Evolutionary conservation across 73 alveolate species (phyloP), one percentile per base, ranked within the genome.

Genomic region (Paramecium pentaurelia): DNA sequence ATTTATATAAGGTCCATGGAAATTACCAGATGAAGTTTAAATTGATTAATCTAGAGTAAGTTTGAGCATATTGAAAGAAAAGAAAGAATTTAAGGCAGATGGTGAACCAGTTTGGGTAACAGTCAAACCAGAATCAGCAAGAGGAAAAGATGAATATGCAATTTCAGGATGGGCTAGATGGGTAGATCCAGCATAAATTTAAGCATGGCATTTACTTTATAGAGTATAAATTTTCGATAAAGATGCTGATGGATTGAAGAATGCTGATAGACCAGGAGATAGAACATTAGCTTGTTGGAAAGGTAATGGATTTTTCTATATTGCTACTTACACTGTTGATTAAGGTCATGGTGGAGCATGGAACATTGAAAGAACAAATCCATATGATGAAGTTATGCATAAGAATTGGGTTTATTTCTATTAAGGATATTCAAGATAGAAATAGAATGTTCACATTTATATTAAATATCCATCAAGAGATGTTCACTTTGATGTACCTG

Each of bases 141-240:
- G 44, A 45, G 91, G 77, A 27, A 80, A 80, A 28, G 73, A 47
- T 42, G 71, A 80, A 80, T 80, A 80, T 80, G 36, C 91, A 44
- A 49, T 80, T 44, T 80, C 91, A 44, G 91, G 91, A 4, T 80
- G 91, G 91, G 71, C 73, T 1, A 80, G 75, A 80, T 80, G 71
- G 71, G 75, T 80, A 12, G 91, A 80, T 18, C 77, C 77, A 45
- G 77, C 71, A 3, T 14, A 8, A 47, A 32, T 32, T 32, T 30
- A 25, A 80, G 77, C 71, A 40, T 80, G 77, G 88, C 88, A 75
- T 18, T 11, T 25, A 80, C 75, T 80, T 25, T 45, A 32, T 80
- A 80, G 91, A 28, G 91, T 80, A 7, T 14, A n/a, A 25, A 20
- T 44, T 16, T 80, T 8, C 30, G 27, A 28, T 28, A 32, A 27